Percentiles rank a stretch among this genome's conserved stretches.
phyloP scores from a whole-genome alignment of 1,284 basidiomycete genomes.

The Meripilus lineatus region DNA sequence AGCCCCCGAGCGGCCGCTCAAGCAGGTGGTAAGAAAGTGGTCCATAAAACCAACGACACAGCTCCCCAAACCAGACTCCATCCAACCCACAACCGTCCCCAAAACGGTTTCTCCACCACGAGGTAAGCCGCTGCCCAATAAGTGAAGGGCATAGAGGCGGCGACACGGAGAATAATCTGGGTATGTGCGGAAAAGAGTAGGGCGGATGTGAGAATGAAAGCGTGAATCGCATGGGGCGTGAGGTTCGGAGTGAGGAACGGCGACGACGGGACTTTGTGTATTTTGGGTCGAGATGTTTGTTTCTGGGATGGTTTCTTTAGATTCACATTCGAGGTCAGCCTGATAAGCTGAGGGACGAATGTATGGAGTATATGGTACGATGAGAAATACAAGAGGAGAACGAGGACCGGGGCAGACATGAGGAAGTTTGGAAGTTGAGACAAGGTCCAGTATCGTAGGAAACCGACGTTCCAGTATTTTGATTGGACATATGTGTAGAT shows the following conservation, averaged over 20 bases:
- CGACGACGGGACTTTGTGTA: slow-evolving; percentile 12
- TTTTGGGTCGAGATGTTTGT: slow-evolving; percentile 2
- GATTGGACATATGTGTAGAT: slow-evolving; percentile 84
- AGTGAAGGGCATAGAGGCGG: slow-evolving; percentile 72
- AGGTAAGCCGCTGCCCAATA: slow-evolving; percentile 84
- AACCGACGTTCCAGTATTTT: slow-evolving; percentile 78
- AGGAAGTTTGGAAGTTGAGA: slow-evolving; percentile 87
- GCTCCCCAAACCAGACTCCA: slow-evolving; percentile 80
- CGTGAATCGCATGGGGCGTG: slow-evolving; percentile 68
- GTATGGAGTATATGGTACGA: slow-evolving; percentile 29
- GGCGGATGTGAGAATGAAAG: slow-evolving; percentile 51
- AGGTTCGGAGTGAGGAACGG: slow-evolving; percentile 33
- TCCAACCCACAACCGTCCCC: slow-evolving; percentile 52
- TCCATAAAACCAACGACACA: slow-evolving; percentile 77
- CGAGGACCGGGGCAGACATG: slow-evolving; percentile 70
- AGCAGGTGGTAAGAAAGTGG: slow-evolving; percentile 86
- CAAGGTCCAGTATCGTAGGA: slow-evolving; percentile 82
- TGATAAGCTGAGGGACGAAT: slow-evolving; percentile 13
- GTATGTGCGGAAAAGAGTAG: slow-evolving; percentile 83
- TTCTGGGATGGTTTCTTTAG: not conserved
- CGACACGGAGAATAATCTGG: slow-evolving; percentile 85
- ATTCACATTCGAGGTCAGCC: slow-evolving; percentile 14
- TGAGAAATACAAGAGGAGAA: slow-evolving; percentile 44
- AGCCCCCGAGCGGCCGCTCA: too few species aligned
- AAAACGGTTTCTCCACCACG: slow-evolving; percentile 40